These are phyloP conservation scores for Colletotrichum lupini DNA, from an alignment of 2,329 filamentous ascomycete genomes.

Conservation along the genomic window DNA sequence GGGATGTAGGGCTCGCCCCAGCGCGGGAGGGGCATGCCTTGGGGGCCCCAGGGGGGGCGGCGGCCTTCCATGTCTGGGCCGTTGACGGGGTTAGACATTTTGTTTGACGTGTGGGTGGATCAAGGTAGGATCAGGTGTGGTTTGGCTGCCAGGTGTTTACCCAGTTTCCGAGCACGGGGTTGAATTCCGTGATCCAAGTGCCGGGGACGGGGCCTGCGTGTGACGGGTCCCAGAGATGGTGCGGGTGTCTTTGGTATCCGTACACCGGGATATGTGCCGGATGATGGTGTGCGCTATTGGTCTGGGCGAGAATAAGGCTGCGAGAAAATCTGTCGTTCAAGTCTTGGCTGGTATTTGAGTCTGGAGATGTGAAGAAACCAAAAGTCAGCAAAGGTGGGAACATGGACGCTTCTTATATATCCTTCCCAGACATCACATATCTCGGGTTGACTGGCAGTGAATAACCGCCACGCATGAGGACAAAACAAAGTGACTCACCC, in stretches of 20 bases:
- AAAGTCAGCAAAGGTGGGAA: background rate
- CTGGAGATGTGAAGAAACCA: background rate
- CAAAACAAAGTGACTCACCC: conserved; percentile 27
- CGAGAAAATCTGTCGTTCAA: background rate
- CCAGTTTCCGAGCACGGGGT: conserved; percentile 29
- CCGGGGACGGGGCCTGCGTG: conserved; percentile 45
- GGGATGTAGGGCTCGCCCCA: conserved; percentile 53
- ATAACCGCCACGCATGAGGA: background rate
- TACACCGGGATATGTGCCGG: background rate
- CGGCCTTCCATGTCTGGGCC: conserved; percentile 49
- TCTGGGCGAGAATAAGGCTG: background rate
- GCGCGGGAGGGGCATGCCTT: conserved; percentile 42
- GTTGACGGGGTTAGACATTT: conserved; percentile 48
- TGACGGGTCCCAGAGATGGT: conserved; percentile 41
- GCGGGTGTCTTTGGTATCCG: background rate
- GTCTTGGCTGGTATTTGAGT: background rate
- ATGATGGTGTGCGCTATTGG: background rate
- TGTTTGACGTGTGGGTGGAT: background rate
- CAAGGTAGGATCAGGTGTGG: background rate
- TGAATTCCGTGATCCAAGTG: conserved; percentile 43
- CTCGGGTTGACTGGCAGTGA: background rate
- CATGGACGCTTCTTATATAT: background rate
- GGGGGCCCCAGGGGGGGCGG: conserved; percentile 47
- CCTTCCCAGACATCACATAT: background rate
- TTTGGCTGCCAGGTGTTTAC: conserved; percentile 50